Conservation (phyloP, 2,329 filamentous ascomycete genomes). For the Cadophora malorum region DNA sequence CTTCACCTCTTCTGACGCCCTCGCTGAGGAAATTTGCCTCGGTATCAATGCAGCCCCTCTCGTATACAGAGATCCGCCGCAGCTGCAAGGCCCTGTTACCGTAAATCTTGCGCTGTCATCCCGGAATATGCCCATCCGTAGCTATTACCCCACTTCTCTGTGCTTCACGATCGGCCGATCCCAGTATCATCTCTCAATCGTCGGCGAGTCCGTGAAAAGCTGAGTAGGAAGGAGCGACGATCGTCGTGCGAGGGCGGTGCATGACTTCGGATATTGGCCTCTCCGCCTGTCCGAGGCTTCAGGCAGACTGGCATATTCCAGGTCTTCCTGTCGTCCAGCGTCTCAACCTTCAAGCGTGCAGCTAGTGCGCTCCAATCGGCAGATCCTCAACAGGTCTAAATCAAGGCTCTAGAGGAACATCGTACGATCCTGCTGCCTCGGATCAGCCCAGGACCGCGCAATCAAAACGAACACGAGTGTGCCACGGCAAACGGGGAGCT, state of each 20-base stretch:
- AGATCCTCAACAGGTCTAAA: slow-evolving; percentile 13
- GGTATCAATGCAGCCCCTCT: slow-evolving; percentile 29
- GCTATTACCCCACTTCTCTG: slow-evolving; percentile 30
- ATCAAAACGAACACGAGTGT: no score
- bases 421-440: slow-evolving; percentile 25
- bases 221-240: slow-evolving; percentile 25
- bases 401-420: slow-evolving; percentile 10
- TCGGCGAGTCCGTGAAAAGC: no score
- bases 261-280: slow-evolving; percentile 28
- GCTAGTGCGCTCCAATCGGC: slow-evolving; percentile 14
- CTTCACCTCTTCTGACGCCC: slow-evolving; percentile 25
- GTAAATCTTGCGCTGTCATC: slow-evolving; percentile 33
- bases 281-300: slow-evolving; percentile 30
- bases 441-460: slow-evolving; percentile 29
- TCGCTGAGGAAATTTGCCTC: slow-evolving; percentile 28
- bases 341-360: slow-evolving; percentile 26
- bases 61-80: slow-evolving; percentile 24
- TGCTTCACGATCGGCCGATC: slow-evolving; percentile 29
- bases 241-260: slow-evolving; percentile 21
- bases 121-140: slow-evolving; percentile 30
- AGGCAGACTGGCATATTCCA: slow-evolving; percentile 31
- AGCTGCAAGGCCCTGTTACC: slow-evolving; percentile 28
- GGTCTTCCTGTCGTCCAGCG: slow-evolving; percentile 26
- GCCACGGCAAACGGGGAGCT: slow-evolving; percentile 24
- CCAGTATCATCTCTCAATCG: no score